These are phyloP conservation scores for Pyrus hybrid DNA, from an alignment of 331 rosid species.

Conservation along the genomic window DNA sequence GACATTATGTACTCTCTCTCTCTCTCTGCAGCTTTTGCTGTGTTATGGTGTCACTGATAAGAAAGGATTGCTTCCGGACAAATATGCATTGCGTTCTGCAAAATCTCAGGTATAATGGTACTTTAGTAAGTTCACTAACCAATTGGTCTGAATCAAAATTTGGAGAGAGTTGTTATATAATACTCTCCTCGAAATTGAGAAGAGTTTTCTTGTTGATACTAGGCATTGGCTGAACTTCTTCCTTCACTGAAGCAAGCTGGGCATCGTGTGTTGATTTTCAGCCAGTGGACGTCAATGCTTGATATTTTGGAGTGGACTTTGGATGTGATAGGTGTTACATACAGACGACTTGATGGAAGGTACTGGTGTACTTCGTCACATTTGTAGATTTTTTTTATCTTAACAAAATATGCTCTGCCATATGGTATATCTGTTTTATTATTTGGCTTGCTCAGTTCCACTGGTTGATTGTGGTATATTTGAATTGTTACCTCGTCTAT, in stretches of 20 bases:
- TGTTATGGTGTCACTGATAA: constrained; percentile 52
- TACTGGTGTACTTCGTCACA: constrained; percentile 21
- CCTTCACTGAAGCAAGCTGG: constrained; percentile 71
- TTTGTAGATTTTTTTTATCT: neutral
- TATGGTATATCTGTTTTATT: neutral
- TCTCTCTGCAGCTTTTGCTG: constrained; percentile 60
- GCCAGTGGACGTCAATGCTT: constrained; percentile 99
- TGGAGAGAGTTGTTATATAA: neutral
- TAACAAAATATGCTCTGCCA: neutral
- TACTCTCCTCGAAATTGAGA: constrained; percentile 19
- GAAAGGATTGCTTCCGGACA: constrained; percentile 68
- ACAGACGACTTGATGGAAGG: constrained; percentile 98
- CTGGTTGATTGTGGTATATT: neutral
- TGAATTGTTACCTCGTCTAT: neutral
- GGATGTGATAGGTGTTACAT: constrained; percentile 86
- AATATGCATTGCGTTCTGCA: constrained; percentile 73
- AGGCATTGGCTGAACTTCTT: constrained; percentile 71
- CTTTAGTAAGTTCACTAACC: neutral
- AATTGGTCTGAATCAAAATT: constrained; percentile 6
- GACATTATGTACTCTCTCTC: neutral
- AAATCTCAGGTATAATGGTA: constrained; percentile 70
- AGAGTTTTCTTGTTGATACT: constrained; percentile 3
- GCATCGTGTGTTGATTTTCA: constrained; percentile 82
- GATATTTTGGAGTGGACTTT: constrained; percentile 94
- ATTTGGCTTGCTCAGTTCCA: neutral